phyloP scores from a whole-genome alignment of 2,329 filamentous ascomycete species.

The Cucurbitaria berberidis region DNA sequence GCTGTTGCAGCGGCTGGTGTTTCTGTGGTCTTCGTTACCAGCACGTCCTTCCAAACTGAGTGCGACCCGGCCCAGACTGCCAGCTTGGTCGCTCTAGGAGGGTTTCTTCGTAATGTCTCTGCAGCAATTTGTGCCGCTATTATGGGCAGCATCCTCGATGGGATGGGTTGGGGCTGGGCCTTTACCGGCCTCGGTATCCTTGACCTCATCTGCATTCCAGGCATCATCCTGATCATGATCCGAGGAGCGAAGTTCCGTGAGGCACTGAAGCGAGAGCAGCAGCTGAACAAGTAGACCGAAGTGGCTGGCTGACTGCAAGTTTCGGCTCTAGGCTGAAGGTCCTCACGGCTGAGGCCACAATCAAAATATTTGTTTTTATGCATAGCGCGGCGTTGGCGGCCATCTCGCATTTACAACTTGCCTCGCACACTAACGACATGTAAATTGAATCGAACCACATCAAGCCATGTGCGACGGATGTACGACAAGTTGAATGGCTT shows the following conservation, averaged over 20 bases:
- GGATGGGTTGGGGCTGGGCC: constrained; percentile 50
- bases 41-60: constrained; percentile 52
- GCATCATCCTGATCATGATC: constrained; percentile 27
- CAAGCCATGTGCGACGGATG: background rate
- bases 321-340: background rate
- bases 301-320: background rate
- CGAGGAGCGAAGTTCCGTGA: constrained; percentile 31
- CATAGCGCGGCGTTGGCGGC: constrained; percentile 22
- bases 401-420: background rate
- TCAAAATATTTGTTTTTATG: constrained; percentile 9
- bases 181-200: constrained; percentile 48
- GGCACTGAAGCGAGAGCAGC: constrained; percentile 22
- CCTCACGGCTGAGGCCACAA: constrained; percentile 3
- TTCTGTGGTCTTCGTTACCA: constrained; percentile 51
- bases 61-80: constrained; percentile 50
- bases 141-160: constrained; percentile 41
- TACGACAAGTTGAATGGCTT: background rate
- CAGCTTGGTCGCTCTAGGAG: constrained; percentile 50
- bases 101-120: constrained; percentile 50
- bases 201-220: constrained; percentile 30
- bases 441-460: background rate
- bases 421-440: background rate
- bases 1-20: constrained; percentile 49
- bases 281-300: constrained; percentile 7
- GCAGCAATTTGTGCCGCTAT: constrained; percentile 50